Conservation (phyloP, 164 flowering plant species). For the Nymphaea colorata region DNA sequence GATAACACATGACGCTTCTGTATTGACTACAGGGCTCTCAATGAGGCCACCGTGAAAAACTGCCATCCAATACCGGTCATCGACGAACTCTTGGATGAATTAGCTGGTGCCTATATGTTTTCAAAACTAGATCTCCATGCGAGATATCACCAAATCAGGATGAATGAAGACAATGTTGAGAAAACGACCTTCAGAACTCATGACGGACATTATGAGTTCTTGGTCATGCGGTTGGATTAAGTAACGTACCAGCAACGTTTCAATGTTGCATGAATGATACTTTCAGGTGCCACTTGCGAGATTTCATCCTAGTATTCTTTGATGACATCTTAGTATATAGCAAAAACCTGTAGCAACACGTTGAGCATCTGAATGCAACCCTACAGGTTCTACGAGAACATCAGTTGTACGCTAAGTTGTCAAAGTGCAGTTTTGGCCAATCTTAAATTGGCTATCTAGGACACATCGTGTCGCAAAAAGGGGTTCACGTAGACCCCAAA, state of each 20-base stretch:
- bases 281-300: background rate
- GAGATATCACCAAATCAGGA: constrained; percentile 2
- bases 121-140: background rate
- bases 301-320: constrained; percentile 3
- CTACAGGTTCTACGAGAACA: background rate
- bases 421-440: background rate
- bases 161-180: no score
- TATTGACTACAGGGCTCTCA: background rate
- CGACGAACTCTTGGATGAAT: background rate
- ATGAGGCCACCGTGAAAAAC: constrained; percentile 1
- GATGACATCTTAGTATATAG: constrained; percentile 2
- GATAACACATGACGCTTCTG: background rate
- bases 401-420: background rate
- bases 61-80: constrained; percentile 1
- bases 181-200: background rate
- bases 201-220: constrained; percentile 3
- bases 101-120: background rate
- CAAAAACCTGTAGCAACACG: background rate
- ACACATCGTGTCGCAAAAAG: background rate
- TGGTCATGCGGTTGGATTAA: background rate
- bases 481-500: background rate
- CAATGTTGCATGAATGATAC: constrained; percentile 2
- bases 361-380: background rate
- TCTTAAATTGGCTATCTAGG: background rate
- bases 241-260: constrained; percentile 1